Evolutionary conservation across 768 basidiomycete genomes (phyloP).

Genomic region (Phallus indusiatus): DNA sequence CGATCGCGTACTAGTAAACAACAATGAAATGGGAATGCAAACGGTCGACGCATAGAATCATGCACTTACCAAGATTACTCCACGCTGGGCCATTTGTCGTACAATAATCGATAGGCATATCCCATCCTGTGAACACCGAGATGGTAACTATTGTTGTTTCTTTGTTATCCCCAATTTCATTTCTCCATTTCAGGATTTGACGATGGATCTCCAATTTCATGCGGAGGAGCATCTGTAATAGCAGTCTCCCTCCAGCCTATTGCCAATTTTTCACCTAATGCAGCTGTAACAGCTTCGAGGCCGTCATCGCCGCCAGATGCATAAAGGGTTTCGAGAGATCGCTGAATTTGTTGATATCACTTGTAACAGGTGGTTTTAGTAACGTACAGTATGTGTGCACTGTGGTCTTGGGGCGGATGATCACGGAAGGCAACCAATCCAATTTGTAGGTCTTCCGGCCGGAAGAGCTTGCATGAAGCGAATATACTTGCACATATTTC

Average conservation of each 20-base stretch:
- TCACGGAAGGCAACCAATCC: conserved; percentile 94
- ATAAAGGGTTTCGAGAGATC: conserved; percentile 72
- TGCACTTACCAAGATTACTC: conserved; percentile 74
- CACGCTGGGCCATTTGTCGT: conserved; percentile 80
- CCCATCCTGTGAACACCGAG: conserved; percentile 94
- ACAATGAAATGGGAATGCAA: conserved; percentile 4
- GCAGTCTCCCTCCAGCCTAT: conserved; percentile 88
- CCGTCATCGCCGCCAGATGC: conserved; percentile 92
- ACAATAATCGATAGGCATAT: conserved; percentile 82
- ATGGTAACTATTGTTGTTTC: too few species aligned
- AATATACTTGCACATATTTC: conserved; percentile 92
- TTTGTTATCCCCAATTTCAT: conserved; percentile 94
- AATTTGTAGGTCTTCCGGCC: conserved; percentile 79
- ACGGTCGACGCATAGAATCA: neutral
- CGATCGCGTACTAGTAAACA: conserved; percentile 66
- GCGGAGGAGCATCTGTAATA: conserved; percentile 95
- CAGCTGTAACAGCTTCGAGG: conserved; percentile 94
- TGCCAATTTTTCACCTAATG: conserved; percentile 71
- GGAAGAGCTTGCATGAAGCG: conserved; percentile 85
- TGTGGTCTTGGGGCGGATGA: conserved; percentile 95
- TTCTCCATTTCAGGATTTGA: too few species aligned
- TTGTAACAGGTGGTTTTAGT: conserved; percentile 91
- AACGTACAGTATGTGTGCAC: too few species aligned
- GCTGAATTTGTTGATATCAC: conserved; percentile 84
- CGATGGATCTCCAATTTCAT: conserved; percentile 98